A percentile compares a stretch with the other conserved stretches of the same genome.
Evolutionary conservation across 140 eudicot species (phyloP).

Genomic region (Oenanthe javanica): DNA sequence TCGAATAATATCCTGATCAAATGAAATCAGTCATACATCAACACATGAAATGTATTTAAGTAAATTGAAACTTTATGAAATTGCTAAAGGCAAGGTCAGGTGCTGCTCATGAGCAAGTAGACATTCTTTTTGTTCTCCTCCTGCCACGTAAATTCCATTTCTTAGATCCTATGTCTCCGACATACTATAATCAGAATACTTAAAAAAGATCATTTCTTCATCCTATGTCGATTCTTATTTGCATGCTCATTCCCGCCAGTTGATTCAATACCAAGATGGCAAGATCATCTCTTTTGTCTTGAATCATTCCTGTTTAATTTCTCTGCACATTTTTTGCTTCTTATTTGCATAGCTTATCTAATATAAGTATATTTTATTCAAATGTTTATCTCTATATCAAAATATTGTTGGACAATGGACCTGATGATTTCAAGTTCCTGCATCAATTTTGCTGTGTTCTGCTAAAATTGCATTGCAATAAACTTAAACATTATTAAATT

Average conservation of each 20-base stretch:
- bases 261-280: background rate
- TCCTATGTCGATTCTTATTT: background rate
- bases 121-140: background rate
- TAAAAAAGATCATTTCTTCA: background rate
- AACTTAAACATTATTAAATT: too few relatives aligned
- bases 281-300: background rate
- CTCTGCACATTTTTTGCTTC: background rate
- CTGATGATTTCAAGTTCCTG: background rate
- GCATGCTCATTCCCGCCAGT: background rate
- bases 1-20: constrained; percentile 89
- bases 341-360: background rate
- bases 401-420: background rate
- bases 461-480: too few relatives aligned
- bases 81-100: background rate
- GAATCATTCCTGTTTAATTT: background rate
- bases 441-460: too few relatives aligned
- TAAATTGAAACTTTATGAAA: background rate
- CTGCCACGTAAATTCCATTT: background rate
- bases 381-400: background rate
- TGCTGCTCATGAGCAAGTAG: background rate
- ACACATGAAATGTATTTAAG: background rate
- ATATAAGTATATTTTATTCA: background rate
- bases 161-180: background rate
- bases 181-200: background rate
- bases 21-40: constrained; percentile 7